Percentiles rank a stretch among this genome's conserved stretches.
These are phyloP conservation scores for Globisporangium perplexum DNA, from an alignment of 352 stramenopile species.

Conservation along the genomic window DNA sequence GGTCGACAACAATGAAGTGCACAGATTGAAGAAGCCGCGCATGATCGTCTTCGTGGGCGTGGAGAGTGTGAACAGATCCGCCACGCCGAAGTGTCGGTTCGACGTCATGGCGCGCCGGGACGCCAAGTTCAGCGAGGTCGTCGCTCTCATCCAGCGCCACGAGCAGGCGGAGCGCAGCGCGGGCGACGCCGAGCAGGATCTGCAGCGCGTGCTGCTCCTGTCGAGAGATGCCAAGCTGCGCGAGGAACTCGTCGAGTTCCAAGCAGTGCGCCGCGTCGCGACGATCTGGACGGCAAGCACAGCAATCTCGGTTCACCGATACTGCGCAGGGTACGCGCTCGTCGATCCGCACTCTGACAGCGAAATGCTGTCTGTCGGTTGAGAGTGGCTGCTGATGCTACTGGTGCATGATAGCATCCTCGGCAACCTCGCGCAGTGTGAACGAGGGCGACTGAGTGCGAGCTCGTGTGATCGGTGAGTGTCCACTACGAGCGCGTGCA, in stretches of 20 bases:
- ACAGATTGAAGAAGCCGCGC: too few species aligned
- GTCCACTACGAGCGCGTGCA: too few species aligned
- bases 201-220: constrained; percentile 48
- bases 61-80: too few species aligned
- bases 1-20: not conserved
- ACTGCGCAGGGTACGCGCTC: constrained; percentile 33
- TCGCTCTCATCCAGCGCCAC: constrained; percentile 46
- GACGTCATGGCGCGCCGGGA: not conserved
- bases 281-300: constrained; percentile 23
- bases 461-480: constrained; percentile 55
- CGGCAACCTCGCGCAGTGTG: constrained; percentile 48
- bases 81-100: not conserved
- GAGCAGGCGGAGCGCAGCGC: constrained; percentile 28
- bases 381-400: too few species aligned
- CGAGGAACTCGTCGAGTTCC: constrained; percentile 52
- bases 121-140: constrained; percentile 48
- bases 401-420: too few species aligned
- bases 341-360: too few species aligned
- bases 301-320: constrained; percentile 18
- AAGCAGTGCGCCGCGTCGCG: constrained; percentile 44
- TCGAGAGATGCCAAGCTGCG: constrained; percentile 38
- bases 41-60: not conserved
- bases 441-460: constrained; percentile 43
- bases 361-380: too few species aligned
- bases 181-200: constrained; percentile 40